phyloP scores from a whole-genome alignment of 1,139 yeast species.

The Blastobotrys arbuscula region DNA sequence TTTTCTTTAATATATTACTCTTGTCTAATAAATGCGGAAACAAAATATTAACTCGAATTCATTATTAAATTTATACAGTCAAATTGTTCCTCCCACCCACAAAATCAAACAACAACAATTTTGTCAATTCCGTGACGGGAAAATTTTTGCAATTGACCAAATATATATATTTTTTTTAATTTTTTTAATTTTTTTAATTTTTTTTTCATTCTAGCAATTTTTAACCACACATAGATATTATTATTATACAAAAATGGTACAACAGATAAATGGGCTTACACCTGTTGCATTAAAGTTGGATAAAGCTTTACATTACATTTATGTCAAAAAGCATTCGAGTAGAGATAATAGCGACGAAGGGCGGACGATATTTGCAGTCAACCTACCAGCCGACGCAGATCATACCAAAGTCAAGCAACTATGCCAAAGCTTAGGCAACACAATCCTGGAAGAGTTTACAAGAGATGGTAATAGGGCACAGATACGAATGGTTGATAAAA shows the following conservation, averaged over 20 bases:
- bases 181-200: neutral
- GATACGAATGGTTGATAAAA: slow-evolving; percentile 68
- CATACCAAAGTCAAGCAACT: slow-evolving; percentile 49
- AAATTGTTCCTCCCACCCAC: too few relatives aligned
- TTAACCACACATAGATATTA: neutral
- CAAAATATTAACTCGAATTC: too few relatives aligned
- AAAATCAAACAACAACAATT: too few relatives aligned
- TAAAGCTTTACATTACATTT: slow-evolving; percentile 29
- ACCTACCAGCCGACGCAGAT: slow-evolving; percentile 62
- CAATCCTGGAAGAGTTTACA: slow-evolving; percentile 48
- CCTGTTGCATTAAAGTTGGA: slow-evolving; percentile 44
- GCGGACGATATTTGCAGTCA: slow-evolving; percentile 60
- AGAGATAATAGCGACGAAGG: slow-evolving; percentile 34
- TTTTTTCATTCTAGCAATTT: neutral
- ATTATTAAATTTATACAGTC: too few relatives aligned
- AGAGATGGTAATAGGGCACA: slow-evolving; percentile 44
- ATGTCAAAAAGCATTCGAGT: slow-evolving; percentile 27
- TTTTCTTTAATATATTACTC: neutral
- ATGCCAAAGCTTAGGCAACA: slow-evolving; percentile 53
- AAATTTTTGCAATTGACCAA: neutral
- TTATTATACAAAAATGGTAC: too few relatives aligned
- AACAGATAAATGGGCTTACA: slow-evolving; percentile 49
- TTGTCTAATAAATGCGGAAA: too few relatives aligned
- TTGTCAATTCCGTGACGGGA: slow-evolving; percentile 7
- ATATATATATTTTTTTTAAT: neutral